phyloP scores from a whole-genome alignment of 805 yeast genomes.

The Alloascoidea hylecoeti region DNA sequence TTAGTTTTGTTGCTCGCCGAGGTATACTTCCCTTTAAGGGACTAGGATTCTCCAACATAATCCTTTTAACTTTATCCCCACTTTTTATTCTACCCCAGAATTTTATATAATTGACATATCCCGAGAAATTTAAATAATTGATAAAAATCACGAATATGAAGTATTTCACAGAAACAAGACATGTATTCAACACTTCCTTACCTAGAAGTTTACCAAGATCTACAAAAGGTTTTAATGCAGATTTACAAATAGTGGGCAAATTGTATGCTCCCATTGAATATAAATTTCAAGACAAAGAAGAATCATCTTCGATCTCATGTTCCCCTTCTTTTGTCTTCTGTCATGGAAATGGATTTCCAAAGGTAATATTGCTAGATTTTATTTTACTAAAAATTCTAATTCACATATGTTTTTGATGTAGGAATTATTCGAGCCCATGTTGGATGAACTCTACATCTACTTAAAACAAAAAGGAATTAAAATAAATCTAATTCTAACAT shows the following conservation, averaged over 20 bases:
- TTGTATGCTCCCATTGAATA: too few species aligned
- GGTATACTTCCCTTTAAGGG: too few species aligned
- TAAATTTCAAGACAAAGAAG: too few species aligned
- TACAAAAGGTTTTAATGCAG: not conserved
- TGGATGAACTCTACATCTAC: not conserved
- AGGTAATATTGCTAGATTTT: not conserved
- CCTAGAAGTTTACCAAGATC: not conserved
- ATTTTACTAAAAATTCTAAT: too few species aligned
- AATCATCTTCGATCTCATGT: not conserved
- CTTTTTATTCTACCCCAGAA: too few species aligned
- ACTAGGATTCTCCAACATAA: too few species aligned
- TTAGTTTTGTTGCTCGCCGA: too few species aligned
- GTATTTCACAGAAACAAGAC: too few species aligned
- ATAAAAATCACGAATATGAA: too few species aligned
- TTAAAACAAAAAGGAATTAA: not conserved
- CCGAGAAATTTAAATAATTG: too few species aligned
- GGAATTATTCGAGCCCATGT: conserved; percentile 1
- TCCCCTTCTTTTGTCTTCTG: not conserved
- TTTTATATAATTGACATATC: too few species aligned
- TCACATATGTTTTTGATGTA: not conserved
- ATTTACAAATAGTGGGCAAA: not conserved
- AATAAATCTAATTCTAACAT: not conserved
- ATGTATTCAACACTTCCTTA: not conserved
- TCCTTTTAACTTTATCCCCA: too few species aligned
- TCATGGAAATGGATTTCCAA: not conserved